These are phyloP conservation scores for Cercospora sp. DNA, from an alignment of 2,329 filamentous ascomycete genomes.

Conservation along the genomic window DNA sequence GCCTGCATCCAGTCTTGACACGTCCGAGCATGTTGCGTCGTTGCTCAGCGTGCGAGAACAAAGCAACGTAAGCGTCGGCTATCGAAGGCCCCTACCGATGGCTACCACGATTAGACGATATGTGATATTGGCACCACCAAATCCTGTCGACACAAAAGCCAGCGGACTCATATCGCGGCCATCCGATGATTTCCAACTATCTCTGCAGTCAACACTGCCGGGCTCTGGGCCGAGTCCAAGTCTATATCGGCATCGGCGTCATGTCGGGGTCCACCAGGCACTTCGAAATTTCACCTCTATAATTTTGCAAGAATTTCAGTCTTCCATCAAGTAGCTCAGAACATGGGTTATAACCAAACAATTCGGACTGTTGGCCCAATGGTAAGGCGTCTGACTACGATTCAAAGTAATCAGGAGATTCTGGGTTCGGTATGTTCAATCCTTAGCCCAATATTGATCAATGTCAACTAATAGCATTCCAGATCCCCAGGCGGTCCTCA, in stretches of 20 bases:
- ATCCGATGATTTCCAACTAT: neutral
- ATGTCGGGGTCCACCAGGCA: neutral
- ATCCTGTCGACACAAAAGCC: neutral
- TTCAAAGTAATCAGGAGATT: conserved; percentile 43
- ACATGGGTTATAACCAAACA: neutral
- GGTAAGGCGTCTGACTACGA: conserved; percentile 57
- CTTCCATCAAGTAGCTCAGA: neutral
- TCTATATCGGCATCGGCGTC: neutral
- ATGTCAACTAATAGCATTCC: neutral
- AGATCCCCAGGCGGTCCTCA: neutral
- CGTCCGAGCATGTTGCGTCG: neutral
- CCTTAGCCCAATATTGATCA: too few relatives aligned
- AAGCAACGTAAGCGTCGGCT: neutral
- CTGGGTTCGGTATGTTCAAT: conserved; percentile 30
- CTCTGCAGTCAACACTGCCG: neutral
- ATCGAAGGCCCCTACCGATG: neutral
- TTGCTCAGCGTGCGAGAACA: neutral
- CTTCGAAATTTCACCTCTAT: neutral
- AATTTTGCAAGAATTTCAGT: neutral
- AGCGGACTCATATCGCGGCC: neutral
- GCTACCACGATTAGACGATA: neutral
- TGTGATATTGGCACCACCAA: neutral
- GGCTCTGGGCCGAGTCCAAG: neutral
- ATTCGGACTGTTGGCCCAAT: conserved; percentile 43
- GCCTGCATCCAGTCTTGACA: neutral